Percentiles rank a stretch among this genome's conserved stretches.
These are phyloP conservation scores for Candida loeiensis DNA, from an alignment of 805 yeast genomes.

Conservation along the genomic window DNA sequence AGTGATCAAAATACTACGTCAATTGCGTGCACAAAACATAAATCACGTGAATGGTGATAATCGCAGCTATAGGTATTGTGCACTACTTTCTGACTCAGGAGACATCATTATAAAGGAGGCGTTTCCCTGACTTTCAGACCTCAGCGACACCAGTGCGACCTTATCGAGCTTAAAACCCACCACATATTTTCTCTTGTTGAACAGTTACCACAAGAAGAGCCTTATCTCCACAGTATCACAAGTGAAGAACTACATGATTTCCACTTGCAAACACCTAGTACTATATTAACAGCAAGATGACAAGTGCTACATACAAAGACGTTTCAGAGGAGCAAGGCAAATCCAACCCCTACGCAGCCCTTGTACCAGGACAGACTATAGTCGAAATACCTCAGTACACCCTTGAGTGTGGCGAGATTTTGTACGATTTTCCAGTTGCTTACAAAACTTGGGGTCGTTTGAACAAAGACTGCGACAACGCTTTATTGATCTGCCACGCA, in stretches of 20 bases:
- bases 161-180: no score
- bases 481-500: conserved; percentile 91
- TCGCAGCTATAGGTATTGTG: conserved; percentile 2
- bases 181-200: no score
- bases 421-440: conserved; percentile 81
- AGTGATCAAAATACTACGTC: not conserved
- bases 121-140: no score
- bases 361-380: conserved; percentile 75
- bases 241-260: conserved; percentile 12
- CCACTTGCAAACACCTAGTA: conserved; percentile 18
- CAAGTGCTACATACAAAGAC: conserved; percentile 27
- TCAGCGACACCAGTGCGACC: no score
- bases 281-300: conserved; percentile 14
- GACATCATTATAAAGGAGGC: not conserved
- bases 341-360: conserved; percentile 62
- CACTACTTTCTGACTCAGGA: conserved; percentile 3
- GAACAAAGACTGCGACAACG: conserved; percentile 67
- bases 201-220: not conserved
- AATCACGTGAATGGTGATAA: conserved; percentile 11
- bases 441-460: conserved; percentile 94
- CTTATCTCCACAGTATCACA: not conserved
- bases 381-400: conserved; percentile 70
- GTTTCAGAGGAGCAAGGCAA: conserved; percentile 43
- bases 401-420: conserved; percentile 77
- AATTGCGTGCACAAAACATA: not conserved